These are phyloP conservation scores for Grosmannia huntii DNA, from an alignment of 2,329 filamentous ascomycete genomes.

Conservation along the genomic window DNA sequence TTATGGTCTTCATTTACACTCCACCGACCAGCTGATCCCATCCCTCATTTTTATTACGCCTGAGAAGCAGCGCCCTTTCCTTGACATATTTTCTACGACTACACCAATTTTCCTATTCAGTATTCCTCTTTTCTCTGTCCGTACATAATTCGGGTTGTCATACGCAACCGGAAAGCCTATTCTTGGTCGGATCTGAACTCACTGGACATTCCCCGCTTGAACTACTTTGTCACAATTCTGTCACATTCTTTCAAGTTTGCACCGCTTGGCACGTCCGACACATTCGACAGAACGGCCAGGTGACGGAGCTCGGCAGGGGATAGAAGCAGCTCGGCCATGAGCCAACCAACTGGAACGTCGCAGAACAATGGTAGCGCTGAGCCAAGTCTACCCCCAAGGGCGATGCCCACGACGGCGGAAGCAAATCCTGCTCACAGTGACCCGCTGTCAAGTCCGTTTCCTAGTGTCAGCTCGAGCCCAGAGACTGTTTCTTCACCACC, in stretches of 20 bases:
- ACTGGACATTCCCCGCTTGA: neutral
- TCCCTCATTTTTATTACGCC: neutral
- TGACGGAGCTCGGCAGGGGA: neutral
- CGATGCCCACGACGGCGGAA: neutral
- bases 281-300: neutral
- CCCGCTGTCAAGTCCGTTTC: slow-evolving; percentile 7
- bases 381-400: no score
- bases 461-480: slow-evolving; percentile 8
- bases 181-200: neutral
- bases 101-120: neutral
- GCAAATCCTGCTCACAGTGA: neutral
- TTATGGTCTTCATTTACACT: neutral
- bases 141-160: neutral
- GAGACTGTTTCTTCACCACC: neutral
- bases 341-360: neutral
- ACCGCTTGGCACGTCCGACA: neutral
- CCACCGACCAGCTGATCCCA: neutral
- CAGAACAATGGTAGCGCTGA: neutral
- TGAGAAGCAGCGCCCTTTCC: neutral
- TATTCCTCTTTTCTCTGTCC: neutral
- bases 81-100: neutral
- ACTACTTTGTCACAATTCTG: neutral
- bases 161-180: neutral
- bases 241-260: neutral
- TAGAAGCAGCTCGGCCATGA: neutral